Evolutionary conservation across 2,329 filamentous ascomycete species (phyloP).

Genomic region (Phyllosticta citribraziliensis): DNA sequence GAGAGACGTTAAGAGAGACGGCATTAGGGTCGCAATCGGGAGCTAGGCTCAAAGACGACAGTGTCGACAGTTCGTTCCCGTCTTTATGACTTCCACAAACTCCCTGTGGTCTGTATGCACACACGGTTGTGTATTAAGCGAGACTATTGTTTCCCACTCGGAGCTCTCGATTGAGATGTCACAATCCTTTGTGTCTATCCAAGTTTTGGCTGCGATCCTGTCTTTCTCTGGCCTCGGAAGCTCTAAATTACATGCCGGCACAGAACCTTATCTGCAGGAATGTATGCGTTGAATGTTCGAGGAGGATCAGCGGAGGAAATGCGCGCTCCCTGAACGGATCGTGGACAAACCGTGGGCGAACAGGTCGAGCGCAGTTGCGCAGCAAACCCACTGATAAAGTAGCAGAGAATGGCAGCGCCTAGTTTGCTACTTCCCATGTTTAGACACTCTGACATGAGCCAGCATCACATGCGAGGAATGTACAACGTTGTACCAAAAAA

Average conservation of each 20-base stretch:
- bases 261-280: background rate
- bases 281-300: background rate
- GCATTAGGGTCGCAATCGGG: background rate
- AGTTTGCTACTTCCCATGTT: background rate
- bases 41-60: background rate
- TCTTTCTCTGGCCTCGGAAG: background rate
- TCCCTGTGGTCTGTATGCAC: background rate
- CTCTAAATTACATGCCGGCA: background rate
- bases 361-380: no score
- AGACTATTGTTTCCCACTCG: background rate
- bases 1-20: background rate
- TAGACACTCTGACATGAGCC: background rate
- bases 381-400: background rate
- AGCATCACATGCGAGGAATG: background rate
- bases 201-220: background rate
- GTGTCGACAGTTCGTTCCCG: background rate
- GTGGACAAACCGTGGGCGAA: background rate
- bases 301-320: background rate
- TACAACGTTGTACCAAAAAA: background rate
- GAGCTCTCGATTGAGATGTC: background rate
- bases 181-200: background rate
- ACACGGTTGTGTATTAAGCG: background rate
- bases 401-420: background rate
- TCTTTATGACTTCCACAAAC: background rate
- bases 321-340: background rate